Evolutionary conservation across 2,329 filamentous ascomycete genomes (phyloP).

Genomic region (Aspergillus jensenii): DNA sequence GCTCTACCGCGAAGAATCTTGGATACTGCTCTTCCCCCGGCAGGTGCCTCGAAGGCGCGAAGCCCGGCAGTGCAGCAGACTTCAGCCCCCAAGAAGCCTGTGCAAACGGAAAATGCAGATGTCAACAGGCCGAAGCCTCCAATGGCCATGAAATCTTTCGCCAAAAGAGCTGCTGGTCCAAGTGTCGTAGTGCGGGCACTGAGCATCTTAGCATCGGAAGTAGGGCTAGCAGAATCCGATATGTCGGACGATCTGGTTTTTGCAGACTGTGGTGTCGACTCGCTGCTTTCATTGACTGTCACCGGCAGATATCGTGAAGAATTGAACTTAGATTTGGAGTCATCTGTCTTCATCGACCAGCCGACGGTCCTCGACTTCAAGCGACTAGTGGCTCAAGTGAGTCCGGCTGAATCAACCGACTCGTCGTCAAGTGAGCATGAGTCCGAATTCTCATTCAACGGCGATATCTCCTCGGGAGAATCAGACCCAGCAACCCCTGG

Average conservation of each 20-base stretch:
- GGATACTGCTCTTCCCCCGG: slow-evolving; percentile 42
- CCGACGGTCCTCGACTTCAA: slow-evolving; percentile 62
- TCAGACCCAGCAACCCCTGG: slow-evolving; percentile 36
- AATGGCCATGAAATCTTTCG: slow-evolving; percentile 19
- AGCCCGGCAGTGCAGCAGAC: slow-evolving; percentile 22
- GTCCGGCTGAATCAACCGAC: slow-evolving; percentile 32
- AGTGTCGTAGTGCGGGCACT: slow-evolving; percentile 37
- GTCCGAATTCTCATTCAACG: slow-evolving; percentile 27
- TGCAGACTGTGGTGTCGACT: slow-evolving; percentile 63
- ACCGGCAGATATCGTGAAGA: slow-evolving; percentile 63
- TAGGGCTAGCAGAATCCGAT: slow-evolving; percentile 58
- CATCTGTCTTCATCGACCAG: slow-evolving; percentile 60
- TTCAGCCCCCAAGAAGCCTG: slow-evolving; percentile 28
- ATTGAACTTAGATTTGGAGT: slow-evolving; percentile 58
- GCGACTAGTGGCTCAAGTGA: slow-evolving; percentile 48
- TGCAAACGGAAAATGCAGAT: slow-evolving; percentile 22
- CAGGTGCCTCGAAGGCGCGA: slow-evolving; percentile 23
- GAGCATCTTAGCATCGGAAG: slow-evolving; percentile 45
- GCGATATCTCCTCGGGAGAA: slow-evolving; percentile 26
- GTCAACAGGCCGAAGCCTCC: slow-evolving; percentile 25
- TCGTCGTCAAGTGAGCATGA: slow-evolving; percentile 30
- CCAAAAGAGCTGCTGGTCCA: slow-evolving; percentile 30
- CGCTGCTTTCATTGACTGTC: slow-evolving; percentile 60
- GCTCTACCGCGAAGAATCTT: slow-evolving; percentile 41
- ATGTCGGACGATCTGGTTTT: slow-evolving; percentile 61